Evolutionary conservation across 495 filamentous ascomycete genomes (phyloP).

Genomic region (Staphylotrichum tortipilum): DNA sequence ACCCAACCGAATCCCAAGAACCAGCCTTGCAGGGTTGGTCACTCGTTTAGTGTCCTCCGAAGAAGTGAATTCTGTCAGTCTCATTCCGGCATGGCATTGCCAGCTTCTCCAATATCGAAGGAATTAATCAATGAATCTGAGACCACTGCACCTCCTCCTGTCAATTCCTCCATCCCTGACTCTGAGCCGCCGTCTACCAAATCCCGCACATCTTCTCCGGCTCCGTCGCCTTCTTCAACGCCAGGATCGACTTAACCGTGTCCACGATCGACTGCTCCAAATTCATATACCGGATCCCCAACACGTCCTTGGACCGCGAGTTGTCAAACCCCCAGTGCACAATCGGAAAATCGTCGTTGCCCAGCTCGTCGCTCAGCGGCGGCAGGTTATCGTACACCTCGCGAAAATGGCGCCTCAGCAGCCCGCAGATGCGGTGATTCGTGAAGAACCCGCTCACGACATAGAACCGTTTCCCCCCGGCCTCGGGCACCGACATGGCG

Average conservation of each 20-base stretch:
- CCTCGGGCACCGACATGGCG: constrained; percentile 31
- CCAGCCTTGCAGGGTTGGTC: no score
- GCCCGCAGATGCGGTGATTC: constrained; percentile 31
- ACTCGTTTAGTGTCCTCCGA: no score
- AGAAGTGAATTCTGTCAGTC: no score
- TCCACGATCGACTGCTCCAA: constrained; percentile 33
- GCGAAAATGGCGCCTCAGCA: constrained; percentile 20
- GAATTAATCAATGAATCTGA: no score
- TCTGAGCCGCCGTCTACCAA: no score
- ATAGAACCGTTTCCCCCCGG: constrained; percentile 38
- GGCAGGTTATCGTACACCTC: constrained; percentile 22
- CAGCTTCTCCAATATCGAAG: no score
- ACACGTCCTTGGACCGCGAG: constrained; percentile 20
- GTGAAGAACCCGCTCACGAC: constrained; percentile 35
- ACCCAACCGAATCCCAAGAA: no score
- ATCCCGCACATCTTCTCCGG: no score
- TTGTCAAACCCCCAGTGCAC: constrained; percentile 34
- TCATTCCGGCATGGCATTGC: no score
- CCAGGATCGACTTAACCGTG: constrained; percentile 27
- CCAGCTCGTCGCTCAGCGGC: constrained; percentile 8
- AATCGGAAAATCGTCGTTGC: constrained; percentile 29
- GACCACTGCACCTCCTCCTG: no score
- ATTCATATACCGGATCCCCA: constrained; percentile 32
- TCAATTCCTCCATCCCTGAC: no score
- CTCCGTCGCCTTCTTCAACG: constrained; percentile 2